These are phyloP conservation scores for Linaria vulgaris DNA, from an alignment of 257 asterid species.

Conservation along the genomic window DNA sequence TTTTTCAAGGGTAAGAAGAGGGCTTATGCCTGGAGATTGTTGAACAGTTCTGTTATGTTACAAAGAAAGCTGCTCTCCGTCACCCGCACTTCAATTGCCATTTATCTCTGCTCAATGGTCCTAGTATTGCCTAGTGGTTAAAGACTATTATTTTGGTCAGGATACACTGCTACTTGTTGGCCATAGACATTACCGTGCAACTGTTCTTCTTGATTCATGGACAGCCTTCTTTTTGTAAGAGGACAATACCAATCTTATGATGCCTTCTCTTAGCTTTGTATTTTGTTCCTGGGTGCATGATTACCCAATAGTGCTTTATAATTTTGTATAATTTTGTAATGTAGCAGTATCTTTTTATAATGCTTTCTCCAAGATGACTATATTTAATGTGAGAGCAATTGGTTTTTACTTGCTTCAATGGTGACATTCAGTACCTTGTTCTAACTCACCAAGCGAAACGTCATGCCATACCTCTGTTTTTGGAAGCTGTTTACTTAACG, in stretches of 20 bases:
- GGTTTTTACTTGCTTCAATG: conserved; percentile 12
- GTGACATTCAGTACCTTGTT: neutral
- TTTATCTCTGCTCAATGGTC: conserved; percentile 16
- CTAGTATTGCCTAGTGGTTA: conserved; percentile 10
- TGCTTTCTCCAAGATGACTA: too few species aligned
- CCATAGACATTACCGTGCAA: too few species aligned
- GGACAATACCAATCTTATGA: conserved; percentile 4
- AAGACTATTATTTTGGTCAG: conserved; percentile 10
- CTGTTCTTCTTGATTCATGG: conserved; percentile 14
- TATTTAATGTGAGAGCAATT: too few species aligned
- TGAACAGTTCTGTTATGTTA: conserved; percentile 24
- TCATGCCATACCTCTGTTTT: neutral
- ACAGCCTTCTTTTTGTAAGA: conserved; percentile 19
- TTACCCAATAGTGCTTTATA: conserved; percentile 1
- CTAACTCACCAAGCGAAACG: neutral
- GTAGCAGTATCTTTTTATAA: neutral
- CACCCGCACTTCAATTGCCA: conserved; percentile 23
- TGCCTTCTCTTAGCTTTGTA: conserved; percentile 22
- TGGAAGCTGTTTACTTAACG: neutral
- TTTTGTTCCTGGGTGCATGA: conserved; percentile 23
- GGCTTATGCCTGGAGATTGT: conserved; percentile 25
- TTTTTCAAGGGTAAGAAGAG: conserved; percentile 16
- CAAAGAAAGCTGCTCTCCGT: conserved; percentile 27
- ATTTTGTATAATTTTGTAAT: conserved; percentile 6
- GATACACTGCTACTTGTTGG: conserved; percentile 10